phyloP scores from a whole-genome alignment of 2,329 filamentous ascomycete species.

The Stachybotrys elegans region DNA sequence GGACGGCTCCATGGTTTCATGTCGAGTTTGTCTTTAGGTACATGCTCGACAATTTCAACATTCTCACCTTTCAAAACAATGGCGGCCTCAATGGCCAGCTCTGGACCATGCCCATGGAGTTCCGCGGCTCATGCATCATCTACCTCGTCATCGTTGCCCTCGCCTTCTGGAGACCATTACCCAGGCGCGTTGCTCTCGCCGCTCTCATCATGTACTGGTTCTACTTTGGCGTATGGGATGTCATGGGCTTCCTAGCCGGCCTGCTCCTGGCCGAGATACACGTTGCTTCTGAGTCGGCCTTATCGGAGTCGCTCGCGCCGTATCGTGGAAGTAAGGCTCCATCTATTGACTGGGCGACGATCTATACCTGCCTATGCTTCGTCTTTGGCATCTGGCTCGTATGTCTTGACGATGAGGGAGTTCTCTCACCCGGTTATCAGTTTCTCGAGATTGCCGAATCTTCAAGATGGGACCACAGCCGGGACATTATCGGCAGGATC shows the following conservation, averaged over 20 bases:
- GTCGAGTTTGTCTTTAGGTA: conserved; percentile 10
- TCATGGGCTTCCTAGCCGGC: conserved; percentile 7
- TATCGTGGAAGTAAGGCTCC: neutral
- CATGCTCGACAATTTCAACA: conserved; percentile 10
- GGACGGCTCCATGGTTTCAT: conserved; percentile 9
- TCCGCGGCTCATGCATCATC: conserved; percentile 9
- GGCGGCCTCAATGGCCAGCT: conserved; percentile 9
- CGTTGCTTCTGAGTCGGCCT: conserved; percentile 1
- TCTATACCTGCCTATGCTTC: conserved; percentile 4
- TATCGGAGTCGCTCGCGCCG: neutral
- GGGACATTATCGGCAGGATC: conserved; percentile 7
- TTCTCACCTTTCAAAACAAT: conserved; percentile 7
- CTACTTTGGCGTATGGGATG: conserved; percentile 9
- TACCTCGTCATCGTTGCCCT: conserved; percentile 7
- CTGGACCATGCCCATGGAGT: conserved; percentile 9
- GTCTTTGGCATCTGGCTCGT: conserved; percentile 8
- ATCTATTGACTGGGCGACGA: conserved; percentile 2
- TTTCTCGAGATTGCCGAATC: conserved; percentile 6
- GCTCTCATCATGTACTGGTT: conserved; percentile 8
- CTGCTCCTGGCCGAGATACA: conserved; percentile 9
- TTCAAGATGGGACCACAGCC: conserved; percentile 7
- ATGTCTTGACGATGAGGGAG: conserved; percentile 8
- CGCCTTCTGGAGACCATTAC: conserved; percentile 7
- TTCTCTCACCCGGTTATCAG: conserved; percentile 8
- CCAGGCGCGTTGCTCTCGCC: conserved; percentile 6